phyloP scores from a whole-genome alignment of 1,284 basidiomycete species.

The Marasmius tenuissimus region DNA sequence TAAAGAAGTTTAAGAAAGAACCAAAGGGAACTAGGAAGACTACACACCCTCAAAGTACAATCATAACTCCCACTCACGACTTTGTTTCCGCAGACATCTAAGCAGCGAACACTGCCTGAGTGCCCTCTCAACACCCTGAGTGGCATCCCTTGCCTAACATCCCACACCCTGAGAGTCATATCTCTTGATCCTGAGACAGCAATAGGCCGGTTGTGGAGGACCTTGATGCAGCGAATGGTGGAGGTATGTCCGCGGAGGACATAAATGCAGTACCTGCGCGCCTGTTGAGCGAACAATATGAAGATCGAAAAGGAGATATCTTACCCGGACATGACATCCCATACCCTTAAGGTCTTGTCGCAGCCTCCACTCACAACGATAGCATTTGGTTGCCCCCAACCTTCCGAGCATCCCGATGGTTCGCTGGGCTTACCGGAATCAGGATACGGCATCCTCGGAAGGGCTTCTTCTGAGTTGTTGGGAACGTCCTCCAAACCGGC shows the following conservation, averaged over 20 bases:
- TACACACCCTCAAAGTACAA: conserved; percentile 72
- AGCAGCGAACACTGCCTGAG: conserved; percentile 79
- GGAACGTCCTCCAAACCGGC: conserved; percentile 2
- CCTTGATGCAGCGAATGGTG: conserved; percentile 90
- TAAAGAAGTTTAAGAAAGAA: conserved; percentile 1
- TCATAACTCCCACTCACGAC: conserved; percentile 93
- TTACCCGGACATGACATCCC: conserved; percentile 87
- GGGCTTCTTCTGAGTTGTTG: neutral
- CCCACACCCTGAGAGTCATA: conserved; percentile 88
- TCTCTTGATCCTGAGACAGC: conserved; percentile 92
- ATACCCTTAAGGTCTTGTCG: conserved; percentile 87
- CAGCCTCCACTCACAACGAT: conserved; percentile 66
- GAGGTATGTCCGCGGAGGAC: conserved; percentile 85
- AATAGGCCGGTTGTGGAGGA: conserved; percentile 84
- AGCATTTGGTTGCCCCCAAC: conserved; percentile 54
- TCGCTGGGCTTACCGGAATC: conserved; percentile 49
- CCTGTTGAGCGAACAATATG: neutral
- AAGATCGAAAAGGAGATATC: conserved; percentile 21
- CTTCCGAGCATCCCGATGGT: conserved; percentile 60
- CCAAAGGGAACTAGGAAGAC: conserved; percentile 9
- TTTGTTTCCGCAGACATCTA: conserved; percentile 82
- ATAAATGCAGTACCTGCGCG: conserved; percentile 72
- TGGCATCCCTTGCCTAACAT: conserved; percentile 77
- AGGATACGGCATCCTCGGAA: neutral
- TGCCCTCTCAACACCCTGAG: conserved; percentile 81